Conservation (phyloP, 2,329 filamentous ascomycete species). For the Scorias spongiosa region DNA sequence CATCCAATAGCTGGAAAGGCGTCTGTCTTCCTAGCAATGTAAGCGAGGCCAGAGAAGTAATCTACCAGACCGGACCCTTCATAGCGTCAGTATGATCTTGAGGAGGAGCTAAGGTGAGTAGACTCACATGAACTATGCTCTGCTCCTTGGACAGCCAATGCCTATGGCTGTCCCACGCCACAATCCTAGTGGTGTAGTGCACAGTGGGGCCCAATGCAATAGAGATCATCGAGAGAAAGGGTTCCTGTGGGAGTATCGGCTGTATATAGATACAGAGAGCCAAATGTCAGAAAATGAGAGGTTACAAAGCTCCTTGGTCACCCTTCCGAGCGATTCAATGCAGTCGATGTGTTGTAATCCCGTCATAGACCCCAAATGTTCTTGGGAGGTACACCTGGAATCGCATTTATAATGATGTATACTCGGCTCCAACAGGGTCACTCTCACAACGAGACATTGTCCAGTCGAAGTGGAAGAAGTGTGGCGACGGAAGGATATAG, state of each 20-base stretch:
- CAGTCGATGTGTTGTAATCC: slow-evolving; percentile 1
- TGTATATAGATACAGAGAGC: background rate
- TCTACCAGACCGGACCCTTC: background rate
- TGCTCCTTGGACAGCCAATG: no score
- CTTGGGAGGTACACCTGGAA: slow-evolving; percentile 18
- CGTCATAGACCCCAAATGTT: slow-evolving; percentile 10
- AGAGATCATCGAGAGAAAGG: background rate
- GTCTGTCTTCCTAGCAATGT: background rate
- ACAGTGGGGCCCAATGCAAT: background rate
- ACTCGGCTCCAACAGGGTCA: no score
- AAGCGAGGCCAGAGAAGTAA: background rate
- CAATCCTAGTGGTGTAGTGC: background rate
- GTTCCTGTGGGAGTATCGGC: background rate
- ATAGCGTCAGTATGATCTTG: background rate
- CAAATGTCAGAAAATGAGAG: background rate
- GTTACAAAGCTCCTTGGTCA: background rate
- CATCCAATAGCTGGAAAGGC: no score
- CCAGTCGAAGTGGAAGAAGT: no score
- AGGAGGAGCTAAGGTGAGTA: no score
- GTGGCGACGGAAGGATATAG: no score
- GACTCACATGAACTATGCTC: no score
- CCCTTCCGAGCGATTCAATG: background rate
- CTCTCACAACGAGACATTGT: slow-evolving; percentile 1
- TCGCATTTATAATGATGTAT: slow-evolving; percentile 5
- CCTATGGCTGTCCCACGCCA: background rate